Evolutionary conservation across 345 rosid genomes (phyloP), one percentile per base, ranked within the genome.

Genomic region (Rhizophora mangle): DNA sequence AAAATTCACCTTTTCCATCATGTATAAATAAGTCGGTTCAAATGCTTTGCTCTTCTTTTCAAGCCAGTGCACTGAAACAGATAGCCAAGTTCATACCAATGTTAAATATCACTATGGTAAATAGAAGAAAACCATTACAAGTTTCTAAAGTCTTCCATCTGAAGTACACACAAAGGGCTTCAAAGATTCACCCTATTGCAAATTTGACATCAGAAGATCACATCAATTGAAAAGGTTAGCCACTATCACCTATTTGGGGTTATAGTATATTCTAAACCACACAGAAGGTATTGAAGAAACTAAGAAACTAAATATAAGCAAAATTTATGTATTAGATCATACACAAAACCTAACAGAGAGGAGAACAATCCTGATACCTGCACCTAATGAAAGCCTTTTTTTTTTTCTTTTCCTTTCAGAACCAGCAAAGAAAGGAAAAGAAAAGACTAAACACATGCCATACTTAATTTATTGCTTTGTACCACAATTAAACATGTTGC

Each of bases 1-100:
- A 46, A 43, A 32, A 27, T 19, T 19, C 72, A 95, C 99, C 97
- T 96, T 95, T 73, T 95, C 98, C 87, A 83, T 86, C 47, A 97
- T 89, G 81, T 92, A 95, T 61, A 95, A 72, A 80, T 90, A 95
- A 58, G 89, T 84, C 65, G 99, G 97, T 74, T 92, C 99, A 83
- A 87, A 92, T 60, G 81, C 92, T 80, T 87, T 85, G 76, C 84
- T 87, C 81, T 81, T 86, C 67, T 79, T 81, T 82, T 92, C 99
- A 67, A 89, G 93, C 89, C 95, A 88, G 57, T 76, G 84, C 79
- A 85, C 98, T 92, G 94, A 69, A 87, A 72, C 47, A 72, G 72
- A 69, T 16, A 76, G 55, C 54, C 19, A 65, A 57, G 6, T 70
- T 63, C 62, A 59, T 61, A 74, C 36, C 62, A 62, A 62, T 64